Percentiles rank a stretch among this genome's conserved stretches.
These are phyloP conservation scores for Gyromitra esculenta DNA, from an alignment of 2,329 filamentous ascomycete species.

Conservation along the genomic window DNA sequence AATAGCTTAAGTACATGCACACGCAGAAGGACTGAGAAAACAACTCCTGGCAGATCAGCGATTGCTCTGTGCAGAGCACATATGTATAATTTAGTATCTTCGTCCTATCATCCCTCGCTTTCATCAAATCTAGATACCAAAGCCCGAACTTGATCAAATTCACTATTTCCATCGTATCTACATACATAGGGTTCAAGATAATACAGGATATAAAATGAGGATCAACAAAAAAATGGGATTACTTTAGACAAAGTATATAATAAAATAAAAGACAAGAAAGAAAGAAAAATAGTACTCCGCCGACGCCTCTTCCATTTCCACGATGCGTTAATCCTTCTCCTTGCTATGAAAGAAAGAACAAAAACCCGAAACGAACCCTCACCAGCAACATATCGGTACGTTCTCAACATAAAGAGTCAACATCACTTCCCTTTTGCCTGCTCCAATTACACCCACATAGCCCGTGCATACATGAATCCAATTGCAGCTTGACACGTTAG, in stretches of 20 bases:
- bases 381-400: conserved; percentile 22
- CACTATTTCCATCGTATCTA: conserved; percentile 23
- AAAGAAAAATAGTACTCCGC: conserved; percentile 37
- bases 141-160: neutral
- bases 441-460: conserved; percentile 25
- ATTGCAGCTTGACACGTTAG: conserved; percentile 28
- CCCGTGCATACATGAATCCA: conserved; percentile 32
- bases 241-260: conserved; percentile 11
- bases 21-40: no score
- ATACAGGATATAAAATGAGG: conserved; percentile 31
- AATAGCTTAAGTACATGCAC: no score
- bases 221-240: conserved; percentile 15
- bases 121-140: neutral
- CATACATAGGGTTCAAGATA: conserved; percentile 28
- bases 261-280: conserved; percentile 2
- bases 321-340: conserved; percentile 28
- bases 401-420: conserved; percentile 25
- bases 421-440: conserved; percentile 24
- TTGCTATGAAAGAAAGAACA: neutral
- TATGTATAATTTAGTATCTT: neutral
- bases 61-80: neutral
- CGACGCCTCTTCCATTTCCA: conserved; percentile 36
- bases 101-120: neutral
- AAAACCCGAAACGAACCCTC: conserved; percentile 29
- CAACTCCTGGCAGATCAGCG: neutral